Percentiles rank a stretch among this genome's conserved stretches.
These are phyloP conservation scores for Pythium dissotocum DNA, from an alignment of 352 stramenopile genomes.

Conservation along the genomic window DNA sequence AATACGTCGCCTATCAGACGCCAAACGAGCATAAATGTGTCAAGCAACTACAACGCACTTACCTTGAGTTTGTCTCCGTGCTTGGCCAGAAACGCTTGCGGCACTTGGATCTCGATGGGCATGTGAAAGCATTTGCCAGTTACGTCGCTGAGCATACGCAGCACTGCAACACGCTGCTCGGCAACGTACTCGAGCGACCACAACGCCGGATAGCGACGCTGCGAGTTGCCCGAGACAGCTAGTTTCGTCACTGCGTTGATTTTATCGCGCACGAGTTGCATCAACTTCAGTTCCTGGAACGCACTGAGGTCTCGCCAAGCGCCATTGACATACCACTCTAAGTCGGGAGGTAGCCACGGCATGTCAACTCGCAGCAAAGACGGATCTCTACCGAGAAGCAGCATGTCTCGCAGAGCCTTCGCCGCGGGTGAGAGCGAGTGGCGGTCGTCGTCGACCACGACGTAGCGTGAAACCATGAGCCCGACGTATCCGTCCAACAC, in stretches of 20 bases:
- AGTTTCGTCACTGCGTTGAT: constrained; percentile 20
- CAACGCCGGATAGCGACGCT: constrained; percentile 19
- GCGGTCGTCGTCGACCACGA: background rate
- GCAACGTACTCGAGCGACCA: constrained; percentile 20
- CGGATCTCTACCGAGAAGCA: constrained; percentile 15
- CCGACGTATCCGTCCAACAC: constrained; percentile 11
- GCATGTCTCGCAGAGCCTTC: constrained; percentile 2
- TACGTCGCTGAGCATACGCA: constrained; percentile 26
- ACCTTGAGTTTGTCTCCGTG: constrained; percentile 21
- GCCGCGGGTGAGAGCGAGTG: background rate
- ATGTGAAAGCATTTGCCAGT: constrained; percentile 26
- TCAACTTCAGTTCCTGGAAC: constrained; percentile 18
- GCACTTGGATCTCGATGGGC: constrained; percentile 22
- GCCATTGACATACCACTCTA: constrained; percentile 20
- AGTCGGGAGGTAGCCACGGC: constrained; percentile 19
- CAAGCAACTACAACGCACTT: background rate
- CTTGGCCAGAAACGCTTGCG: constrained; percentile 8
- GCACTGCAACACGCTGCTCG: background rate
- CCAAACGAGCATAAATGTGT: background rate
- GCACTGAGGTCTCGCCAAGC: constrained; percentile 9
- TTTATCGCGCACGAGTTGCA: constrained; percentile 14
- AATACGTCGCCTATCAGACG: background rate
- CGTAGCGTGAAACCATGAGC: background rate
- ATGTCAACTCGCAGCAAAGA: background rate
- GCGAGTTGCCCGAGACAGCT: constrained; percentile 13